A percentile compares a stretch with the other conserved stretches of the same genome.
Conservation (phyloP, 371 early-diverging fungal species). For the Mortierella sp. region DNA sequence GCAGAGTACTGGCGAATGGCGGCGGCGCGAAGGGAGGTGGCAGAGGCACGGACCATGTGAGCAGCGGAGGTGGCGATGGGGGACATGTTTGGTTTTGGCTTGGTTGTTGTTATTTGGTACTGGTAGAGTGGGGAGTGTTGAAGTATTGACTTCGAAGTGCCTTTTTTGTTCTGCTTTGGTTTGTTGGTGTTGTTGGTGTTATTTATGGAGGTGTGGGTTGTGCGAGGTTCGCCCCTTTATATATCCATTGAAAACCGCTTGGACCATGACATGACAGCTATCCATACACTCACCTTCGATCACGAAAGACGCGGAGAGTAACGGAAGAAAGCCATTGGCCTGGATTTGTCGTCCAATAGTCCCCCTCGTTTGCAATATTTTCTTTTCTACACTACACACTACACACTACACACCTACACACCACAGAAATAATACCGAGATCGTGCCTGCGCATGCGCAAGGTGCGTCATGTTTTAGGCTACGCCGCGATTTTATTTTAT, state of each 20-base stretch:
- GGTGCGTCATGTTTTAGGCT: not conserved
- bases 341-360: not conserved
- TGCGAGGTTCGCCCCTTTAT: not conserved
- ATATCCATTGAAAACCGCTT: not conserved
- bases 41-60: constrained; percentile 1
- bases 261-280: not conserved
- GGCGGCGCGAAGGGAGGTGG: constrained; percentile 7
- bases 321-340: not conserved
- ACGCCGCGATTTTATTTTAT: not conserved
- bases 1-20: constrained; percentile 22
- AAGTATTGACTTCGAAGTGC: not conserved
- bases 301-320: not conserved
- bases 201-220: not conserved
- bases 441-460: not conserved
- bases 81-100: not conserved
- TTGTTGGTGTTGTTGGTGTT: not conserved
- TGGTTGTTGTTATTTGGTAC: not conserved
- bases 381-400: too few relatives aligned
- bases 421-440: not conserved
- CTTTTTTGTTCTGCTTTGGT: not conserved
- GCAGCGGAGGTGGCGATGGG: constrained; percentile 4
- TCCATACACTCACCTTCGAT: not conserved
- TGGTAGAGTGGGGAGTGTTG: not conserved
- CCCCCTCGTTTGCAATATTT: not conserved
- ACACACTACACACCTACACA: not conserved